Evolutionary conservation across 78 protist species (phyloP), one percentile per base, ranked within the genome.

Genomic region (Salpingoeca rosetta): DNA sequence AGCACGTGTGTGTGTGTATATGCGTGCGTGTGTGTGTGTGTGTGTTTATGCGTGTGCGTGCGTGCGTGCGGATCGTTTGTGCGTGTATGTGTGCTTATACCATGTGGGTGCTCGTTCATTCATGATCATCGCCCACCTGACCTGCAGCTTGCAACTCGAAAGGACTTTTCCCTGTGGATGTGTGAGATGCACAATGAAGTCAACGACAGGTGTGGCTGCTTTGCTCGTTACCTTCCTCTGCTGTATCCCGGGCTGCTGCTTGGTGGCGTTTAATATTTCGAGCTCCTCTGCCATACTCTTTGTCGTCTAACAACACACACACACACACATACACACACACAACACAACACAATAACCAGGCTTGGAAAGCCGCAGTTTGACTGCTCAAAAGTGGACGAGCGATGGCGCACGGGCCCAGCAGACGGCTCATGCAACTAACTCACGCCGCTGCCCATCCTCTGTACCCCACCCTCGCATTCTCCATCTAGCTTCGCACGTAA

Each of bases 171-270:
- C 17, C 84, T 35, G 38, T 87, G 85, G 84, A 35, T 87, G 65
- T 87, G 89, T 44, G 76, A 31, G 7, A 3, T 74, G 41, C 89
- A 87, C 85, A 87, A 87, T 56, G 81, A 81, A 27, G 85, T 87
- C n/a, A 87, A 87, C 37, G 51, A 11, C 37, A 24, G 65, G 65
- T 51, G 65, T 51, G 31, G 7, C 17, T 51, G 65, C 65, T 22
- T 51, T 51, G 65, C 7, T 51, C 31, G 65, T 51, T 17, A 51
- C 17, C 31, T 22, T 51, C 65, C 17, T 22, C 17, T 51, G 65
- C 65, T 7, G 65, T 17, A 22, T 51, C 31, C 65, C 65, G 7
- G 65, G 65, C 31, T 51, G 65, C 65, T 7, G 65, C 65, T 7
- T 51, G 65, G 7, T 51, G 7, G 7, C 65, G 65, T 7, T 51